Evolutionary conservation across 768 basidiomycete species (phyloP).

Genomic region (Boletus rubropictus): DNA sequence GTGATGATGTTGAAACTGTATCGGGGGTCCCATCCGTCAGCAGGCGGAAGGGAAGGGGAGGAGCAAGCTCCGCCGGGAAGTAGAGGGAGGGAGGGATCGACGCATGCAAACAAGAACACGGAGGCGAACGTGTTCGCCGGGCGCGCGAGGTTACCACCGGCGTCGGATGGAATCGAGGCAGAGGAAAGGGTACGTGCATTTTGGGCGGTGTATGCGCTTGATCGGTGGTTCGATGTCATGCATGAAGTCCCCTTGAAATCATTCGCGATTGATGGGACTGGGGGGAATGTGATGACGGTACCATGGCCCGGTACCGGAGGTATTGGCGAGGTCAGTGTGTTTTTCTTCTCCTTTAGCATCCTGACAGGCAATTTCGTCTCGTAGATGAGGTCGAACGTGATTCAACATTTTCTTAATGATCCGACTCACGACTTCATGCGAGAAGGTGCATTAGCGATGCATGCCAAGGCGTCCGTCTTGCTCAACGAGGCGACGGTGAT

Average conservation of each 20-base stretch:
- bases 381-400: slow-evolving; percentile 10
- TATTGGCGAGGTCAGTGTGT: slow-evolving; percentile 9
- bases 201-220: slow-evolving; percentile 33
- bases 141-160: slow-evolving; percentile 25
- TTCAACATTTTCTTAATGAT: slow-evolving; percentile 16
- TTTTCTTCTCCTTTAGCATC: not conserved
- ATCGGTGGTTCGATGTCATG: slow-evolving; percentile 30
- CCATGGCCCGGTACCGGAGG: slow-evolving; percentile 35
- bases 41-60: not conserved
- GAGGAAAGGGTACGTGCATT: slow-evolving; percentile 37
- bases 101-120: not conserved
- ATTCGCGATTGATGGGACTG: slow-evolving; percentile 22
- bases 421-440: slow-evolving; percentile 7
- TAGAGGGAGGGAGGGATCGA: not conserved
- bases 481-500: slow-evolving; percentile 32
- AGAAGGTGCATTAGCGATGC: slow-evolving; percentile 10
- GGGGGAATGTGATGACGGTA: slow-evolving; percentile 32
- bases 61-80: slow-evolving; percentile 1
- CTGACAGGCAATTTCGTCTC: not conserved
- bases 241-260: slow-evolving; percentile 18
- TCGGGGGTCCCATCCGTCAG: slow-evolving; percentile 14
- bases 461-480: slow-evolving; percentile 30
- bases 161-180: slow-evolving; percentile 30
- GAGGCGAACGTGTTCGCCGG: slow-evolving; percentile 3
- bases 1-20: slow-evolving; percentile 45